phyloP scores from a whole-genome alignment of 441 rosid species.

The Geranium incanum region DNA sequence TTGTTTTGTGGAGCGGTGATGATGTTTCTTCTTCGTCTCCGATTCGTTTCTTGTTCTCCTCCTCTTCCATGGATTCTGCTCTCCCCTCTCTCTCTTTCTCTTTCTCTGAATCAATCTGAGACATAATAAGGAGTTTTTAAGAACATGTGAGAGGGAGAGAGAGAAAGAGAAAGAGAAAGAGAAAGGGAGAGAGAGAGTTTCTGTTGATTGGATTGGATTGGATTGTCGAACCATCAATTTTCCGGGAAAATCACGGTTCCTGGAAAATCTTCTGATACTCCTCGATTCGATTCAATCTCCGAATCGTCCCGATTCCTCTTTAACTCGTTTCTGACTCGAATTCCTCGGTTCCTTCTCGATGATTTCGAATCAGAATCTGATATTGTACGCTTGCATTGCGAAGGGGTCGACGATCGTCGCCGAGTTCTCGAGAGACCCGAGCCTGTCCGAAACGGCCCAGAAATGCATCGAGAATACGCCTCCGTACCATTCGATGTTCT shows the following conservation, averaged over 20 bases:
- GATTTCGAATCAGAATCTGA: conserved; percentile 50
- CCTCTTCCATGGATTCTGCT: not conserved
- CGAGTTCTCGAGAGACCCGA: conserved; percentile 38
- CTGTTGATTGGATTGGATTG: not conserved
- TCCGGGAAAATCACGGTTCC: not conserved
- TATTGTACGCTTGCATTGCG: conserved; percentile 62
- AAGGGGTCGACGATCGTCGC: conserved; percentile 52
- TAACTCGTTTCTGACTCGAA: no score
- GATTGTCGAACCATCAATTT: not conserved
- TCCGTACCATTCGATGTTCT: conserved; percentile 57
- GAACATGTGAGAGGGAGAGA: not conserved
- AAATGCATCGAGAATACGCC: conserved; percentile 64
- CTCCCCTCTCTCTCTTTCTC: not conserved
- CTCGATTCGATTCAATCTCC: not conserved
- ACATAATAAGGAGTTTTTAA: not conserved
- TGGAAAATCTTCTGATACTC: not conserved
- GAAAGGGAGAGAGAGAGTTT: not conserved
- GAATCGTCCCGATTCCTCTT: not conserved
- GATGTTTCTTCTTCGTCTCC: not conserved
- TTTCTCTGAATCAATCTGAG: not conserved
- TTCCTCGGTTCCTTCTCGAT: conserved; percentile 16
- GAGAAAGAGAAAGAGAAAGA: not conserved
- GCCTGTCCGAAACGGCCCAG: conserved; percentile 23
- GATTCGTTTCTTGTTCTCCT: not conserved
- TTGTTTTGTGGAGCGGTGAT: not conserved